phyloP scores from a whole-genome alignment of 768 basidiomycete genomes.

The Naganishia onofrii region DNA sequence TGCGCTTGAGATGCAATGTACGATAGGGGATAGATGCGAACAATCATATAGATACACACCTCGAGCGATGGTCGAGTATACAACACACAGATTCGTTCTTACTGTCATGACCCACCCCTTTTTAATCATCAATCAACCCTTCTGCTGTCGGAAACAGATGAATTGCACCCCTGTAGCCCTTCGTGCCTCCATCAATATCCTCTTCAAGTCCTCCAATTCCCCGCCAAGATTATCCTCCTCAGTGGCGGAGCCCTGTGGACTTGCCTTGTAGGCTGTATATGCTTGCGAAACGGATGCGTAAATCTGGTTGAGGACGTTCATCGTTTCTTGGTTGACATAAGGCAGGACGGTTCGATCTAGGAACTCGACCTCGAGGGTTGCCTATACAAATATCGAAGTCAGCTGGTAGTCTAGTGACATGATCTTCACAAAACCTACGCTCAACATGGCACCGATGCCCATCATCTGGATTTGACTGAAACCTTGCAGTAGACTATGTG shows the following conservation, averaged over 20 bases:
- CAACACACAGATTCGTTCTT: not conserved
- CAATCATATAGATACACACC: not conserved
- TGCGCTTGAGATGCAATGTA: no score
- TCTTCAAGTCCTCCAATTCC: conserved; percentile 86
- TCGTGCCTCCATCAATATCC: conserved; percentile 79
- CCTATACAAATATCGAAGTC: conserved; percentile 57
- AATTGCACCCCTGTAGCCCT: conserved; percentile 92
- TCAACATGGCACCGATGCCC: conserved; percentile 97
- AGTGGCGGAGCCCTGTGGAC: not conserved
- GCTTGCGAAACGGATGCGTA: conserved; percentile 94
- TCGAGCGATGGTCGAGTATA: not conserved
- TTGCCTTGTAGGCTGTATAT: conserved; percentile 65
- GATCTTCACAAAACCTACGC: conserved; percentile 59
- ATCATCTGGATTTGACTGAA: conserved; percentile 87
- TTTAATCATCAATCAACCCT: not conserved
- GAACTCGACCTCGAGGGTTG: conserved; percentile 97
- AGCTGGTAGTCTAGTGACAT: not conserved
- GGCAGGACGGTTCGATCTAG: conserved; percentile 91
- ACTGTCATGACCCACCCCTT: not conserved
- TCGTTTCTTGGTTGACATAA: conserved; percentile 74
- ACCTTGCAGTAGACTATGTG: conserved; percentile 75
- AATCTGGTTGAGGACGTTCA: conserved; percentile 79
- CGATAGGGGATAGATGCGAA: not conserved
- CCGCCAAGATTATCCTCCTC: conserved; percentile 64
- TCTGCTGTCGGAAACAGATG: conserved; percentile 66